A percentile compares a stretch with the other conserved stretches of the same genome.
Conservation (phyloP, 306 rosid genomes). For the Spatholobus suberectus region DNA sequence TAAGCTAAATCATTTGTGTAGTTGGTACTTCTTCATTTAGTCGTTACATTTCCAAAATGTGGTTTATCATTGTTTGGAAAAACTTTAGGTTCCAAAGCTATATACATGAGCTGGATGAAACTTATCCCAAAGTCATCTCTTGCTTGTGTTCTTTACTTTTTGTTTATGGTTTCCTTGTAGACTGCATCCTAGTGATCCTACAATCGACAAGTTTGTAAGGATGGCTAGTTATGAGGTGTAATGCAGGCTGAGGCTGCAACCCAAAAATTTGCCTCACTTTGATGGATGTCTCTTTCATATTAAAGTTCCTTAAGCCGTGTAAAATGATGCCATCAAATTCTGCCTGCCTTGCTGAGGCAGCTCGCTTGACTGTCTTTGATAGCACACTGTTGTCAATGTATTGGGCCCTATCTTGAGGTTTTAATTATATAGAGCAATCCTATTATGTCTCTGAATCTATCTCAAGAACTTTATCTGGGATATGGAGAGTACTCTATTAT, state of each 20-base stretch:
- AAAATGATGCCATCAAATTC: neutral
- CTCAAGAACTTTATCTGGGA: neutral
- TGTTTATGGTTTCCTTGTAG: neutral
- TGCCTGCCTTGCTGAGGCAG: neutral
- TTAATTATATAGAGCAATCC: neutral
- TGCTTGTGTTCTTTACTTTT: neutral
- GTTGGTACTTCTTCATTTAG: neutral
- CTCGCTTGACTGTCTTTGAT: neutral
- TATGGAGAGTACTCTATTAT: neutral
- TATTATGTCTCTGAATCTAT: neutral
- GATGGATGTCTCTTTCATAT: neutral
- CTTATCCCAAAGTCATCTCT: neutral
- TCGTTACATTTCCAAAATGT: neutral
- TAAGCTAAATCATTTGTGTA: neutral
- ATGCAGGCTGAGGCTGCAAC: neutral
- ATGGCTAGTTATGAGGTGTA: neutral
- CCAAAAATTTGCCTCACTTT: constrained; percentile 7
- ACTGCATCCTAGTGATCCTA: neutral
- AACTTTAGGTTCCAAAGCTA: neutral
- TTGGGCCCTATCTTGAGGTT: neutral
- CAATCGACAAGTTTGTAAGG: neutral
- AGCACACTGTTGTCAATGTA: neutral
- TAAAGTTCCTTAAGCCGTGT: neutral
- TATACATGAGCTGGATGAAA: neutral
- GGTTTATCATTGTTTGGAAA: neutral